Conservation (phyloP, 768 basidiomycete species). For the Myochromella boudieri region DNA sequence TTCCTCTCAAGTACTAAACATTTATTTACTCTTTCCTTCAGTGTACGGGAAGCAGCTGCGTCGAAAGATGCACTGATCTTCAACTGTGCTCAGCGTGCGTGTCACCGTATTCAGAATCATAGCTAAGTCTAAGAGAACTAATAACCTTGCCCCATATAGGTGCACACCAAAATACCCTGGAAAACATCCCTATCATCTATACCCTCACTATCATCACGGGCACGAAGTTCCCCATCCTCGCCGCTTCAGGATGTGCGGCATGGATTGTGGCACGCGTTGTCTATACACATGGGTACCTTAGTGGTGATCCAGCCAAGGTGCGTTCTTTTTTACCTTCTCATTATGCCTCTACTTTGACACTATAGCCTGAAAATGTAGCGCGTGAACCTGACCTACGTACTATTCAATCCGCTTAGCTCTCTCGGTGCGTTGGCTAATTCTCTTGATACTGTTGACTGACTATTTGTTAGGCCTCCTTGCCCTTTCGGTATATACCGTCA, state of each 20-base stretch:
- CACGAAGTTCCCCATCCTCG: conserved; percentile 39
- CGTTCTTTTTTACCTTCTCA: too few relatives aligned
- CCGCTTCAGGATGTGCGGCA: conserved; percentile 33
- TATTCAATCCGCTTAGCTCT: too few relatives aligned
- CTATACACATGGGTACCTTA: conserved; percentile 46
- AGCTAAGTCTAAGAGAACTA: too few relatives aligned
- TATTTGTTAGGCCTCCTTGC: too few relatives aligned
- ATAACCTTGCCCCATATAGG: conserved; percentile 36
- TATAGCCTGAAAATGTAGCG: too few relatives aligned
- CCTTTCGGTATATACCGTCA: too few relatives aligned
- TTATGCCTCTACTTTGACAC: too few relatives aligned
- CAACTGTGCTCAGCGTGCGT: conserved; percentile 72
- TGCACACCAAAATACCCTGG: conserved; percentile 71
- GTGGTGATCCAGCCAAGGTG: conserved; percentile 44
- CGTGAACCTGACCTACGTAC: too few relatives aligned
- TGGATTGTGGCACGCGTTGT: conserved; percentile 43
- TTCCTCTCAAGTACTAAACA: background rate
- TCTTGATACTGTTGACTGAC: too few relatives aligned
- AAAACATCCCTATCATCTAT: conserved; percentile 44
- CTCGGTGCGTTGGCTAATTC: too few relatives aligned
- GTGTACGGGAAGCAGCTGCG: conserved; percentile 63
- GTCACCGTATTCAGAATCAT: too few relatives aligned
- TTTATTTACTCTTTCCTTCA: conserved; percentile 27
- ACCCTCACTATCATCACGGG: conserved; percentile 41
- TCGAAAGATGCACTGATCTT: conserved; percentile 54